These are phyloP conservation scores for Mallotus repandus DNA, from an alignment of 441 rosid species.

Conservation along the genomic window DNA sequence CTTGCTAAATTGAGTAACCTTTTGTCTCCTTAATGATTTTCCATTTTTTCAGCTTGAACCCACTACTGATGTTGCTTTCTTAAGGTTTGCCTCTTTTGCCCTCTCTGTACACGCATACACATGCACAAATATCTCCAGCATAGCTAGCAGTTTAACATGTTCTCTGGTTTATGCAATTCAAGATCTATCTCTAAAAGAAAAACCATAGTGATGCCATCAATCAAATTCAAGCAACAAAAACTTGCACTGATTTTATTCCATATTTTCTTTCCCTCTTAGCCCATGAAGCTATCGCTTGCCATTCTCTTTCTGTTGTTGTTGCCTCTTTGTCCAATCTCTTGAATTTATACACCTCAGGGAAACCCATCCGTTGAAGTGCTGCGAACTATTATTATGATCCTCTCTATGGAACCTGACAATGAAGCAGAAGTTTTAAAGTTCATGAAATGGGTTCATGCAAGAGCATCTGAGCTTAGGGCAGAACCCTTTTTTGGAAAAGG, in stretches of 20 bases:
- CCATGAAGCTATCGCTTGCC: slow-evolving; percentile 93
- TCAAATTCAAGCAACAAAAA: slow-evolving; percentile 72
- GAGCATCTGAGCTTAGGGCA: slow-evolving; percentile 66
- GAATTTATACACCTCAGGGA: slow-evolving; percentile 59
- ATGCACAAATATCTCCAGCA: not conserved
- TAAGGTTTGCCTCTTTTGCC: slow-evolving; percentile 55
- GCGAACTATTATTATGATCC: slow-evolving; percentile 72
- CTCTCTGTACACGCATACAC: not conserved
- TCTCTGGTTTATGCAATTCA: slow-evolving; percentile 58
- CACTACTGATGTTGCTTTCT: slow-evolving; percentile 69
- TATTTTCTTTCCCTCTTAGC: slow-evolving; percentile 83
- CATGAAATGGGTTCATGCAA: slow-evolving; percentile 47
- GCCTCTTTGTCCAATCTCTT: slow-evolving; percentile 73
- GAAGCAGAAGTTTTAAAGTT: slow-evolving; percentile 63
- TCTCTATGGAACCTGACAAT: slow-evolving; percentile 52
- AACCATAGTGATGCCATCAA: slow-evolving; percentile 54
- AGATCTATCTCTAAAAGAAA: slow-evolving; percentile 63
- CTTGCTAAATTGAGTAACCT: too few species aligned
- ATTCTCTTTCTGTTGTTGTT: slow-evolving; percentile 66
- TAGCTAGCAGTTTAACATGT: slow-evolving; percentile 24
- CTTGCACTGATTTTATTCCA: slow-evolving; percentile 78
- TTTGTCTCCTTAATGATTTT: slow-evolving; percentile 12
- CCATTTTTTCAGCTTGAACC: slow-evolving; percentile 81
- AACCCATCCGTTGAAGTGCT: slow-evolving; percentile 67
- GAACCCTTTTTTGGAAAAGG: slow-evolving; percentile 74